Base-by-base conservation (phyloP, 2,329 filamentous ascomycete species). In the Alternaria sp. region DNA sequence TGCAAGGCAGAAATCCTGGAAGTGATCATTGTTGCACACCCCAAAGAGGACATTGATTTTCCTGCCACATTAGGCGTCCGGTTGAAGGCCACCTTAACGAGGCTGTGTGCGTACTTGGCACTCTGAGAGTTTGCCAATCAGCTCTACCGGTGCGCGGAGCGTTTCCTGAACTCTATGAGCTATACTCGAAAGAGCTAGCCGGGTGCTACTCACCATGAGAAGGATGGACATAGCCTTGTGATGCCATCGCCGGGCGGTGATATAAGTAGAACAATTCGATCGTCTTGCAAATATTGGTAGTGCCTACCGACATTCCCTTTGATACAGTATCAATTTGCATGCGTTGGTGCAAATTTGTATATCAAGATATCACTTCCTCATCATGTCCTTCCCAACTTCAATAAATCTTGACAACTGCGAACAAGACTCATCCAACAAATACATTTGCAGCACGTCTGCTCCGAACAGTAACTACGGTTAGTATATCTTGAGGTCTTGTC, bases 61-160 rank as follows among this genome's bases (percentile, higher is more conserved):
- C 52, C n/a, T 30, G 40, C 6, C 52, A 44, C 28, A 18, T 54
- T 4, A 54, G 52, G 52, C 52, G 41, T 43, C 52, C 52, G 28
- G 41, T 11, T 22, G 14, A 25, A 36, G 6, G 12, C 14, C 30
- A 25, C 48, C 11, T 16, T 34, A 34, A 34, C 40, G 41, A 46
- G 52, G 52, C 52, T 45, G 30, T 45, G 30, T 45, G 52, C 41
- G 52, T 20, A 40, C 52, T 54, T 44, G 40, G 52, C 52, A 45
- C 27, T 16, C 20, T 45, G 38, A 36, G 40, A 34, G 41, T 46
- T 32, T 34, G 52, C 40, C 41, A 30, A 50, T 50, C 25, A 41
- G 36, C 34, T 36, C n/a, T 50, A 25, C 20, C 16, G 46, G 30
- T 38, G 32, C 16, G 20, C 20, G 6, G 46, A 20, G 46, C 32